A percentile compares a stretch with the other conserved stretches of the same genome.
phyloP scores from a whole-genome alignment of 2,329 filamentous ascomycete species.

The Aspergillus clavatus region DNA sequence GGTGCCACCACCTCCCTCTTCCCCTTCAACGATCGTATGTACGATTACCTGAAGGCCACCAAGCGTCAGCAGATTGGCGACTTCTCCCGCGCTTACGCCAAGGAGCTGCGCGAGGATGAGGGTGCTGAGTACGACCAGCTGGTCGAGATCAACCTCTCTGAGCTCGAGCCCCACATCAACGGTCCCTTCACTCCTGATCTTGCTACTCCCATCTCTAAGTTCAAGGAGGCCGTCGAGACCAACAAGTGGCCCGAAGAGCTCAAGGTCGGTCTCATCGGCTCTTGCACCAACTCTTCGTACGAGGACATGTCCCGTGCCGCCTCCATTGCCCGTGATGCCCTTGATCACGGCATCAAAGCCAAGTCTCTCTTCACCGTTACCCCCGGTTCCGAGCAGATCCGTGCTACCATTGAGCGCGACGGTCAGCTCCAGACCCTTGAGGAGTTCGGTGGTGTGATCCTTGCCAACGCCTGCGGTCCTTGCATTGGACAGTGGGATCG shows the following conservation, averaged over 20 bases:
- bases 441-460: slow-evolving; percentile 88
- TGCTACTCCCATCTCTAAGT: slow-evolving; percentile 95
- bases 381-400: slow-evolving; percentile 93
- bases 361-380: slow-evolving; percentile 93
- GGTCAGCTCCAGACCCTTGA: slow-evolving; percentile 92
- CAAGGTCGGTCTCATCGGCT: slow-evolving; percentile 94
- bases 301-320: slow-evolving; percentile 92
- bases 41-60: slow-evolving; percentile 88
- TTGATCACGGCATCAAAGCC: slow-evolving; percentile 88
- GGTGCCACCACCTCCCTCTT: slow-evolving; percentile 84
- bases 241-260: slow-evolving; percentile 96
- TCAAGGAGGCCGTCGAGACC: slow-evolving; percentile 86
- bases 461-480: slow-evolving; percentile 91
- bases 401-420: slow-evolving; percentile 85
- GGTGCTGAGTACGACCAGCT: slow-evolving; percentile 93
- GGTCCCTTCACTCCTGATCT: slow-evolving; percentile 98
- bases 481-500: slow-evolving; percentile 97
- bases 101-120: slow-evolving; percentile 81
- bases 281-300: slow-evolving; percentile 90
- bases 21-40: slow-evolving; percentile 97
- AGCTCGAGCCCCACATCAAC: slow-evolving; percentile 97
- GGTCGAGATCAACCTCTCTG: slow-evolving; percentile 90
- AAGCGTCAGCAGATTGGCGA: slow-evolving; percentile 89
- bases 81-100: slow-evolving; percentile 76
- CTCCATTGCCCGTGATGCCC: slow-evolving; percentile 84